These are phyloP conservation scores for Nadsonia commutata DNA, from an alignment of 1,139 yeast genomes.

Conservation along the genomic window DNA sequence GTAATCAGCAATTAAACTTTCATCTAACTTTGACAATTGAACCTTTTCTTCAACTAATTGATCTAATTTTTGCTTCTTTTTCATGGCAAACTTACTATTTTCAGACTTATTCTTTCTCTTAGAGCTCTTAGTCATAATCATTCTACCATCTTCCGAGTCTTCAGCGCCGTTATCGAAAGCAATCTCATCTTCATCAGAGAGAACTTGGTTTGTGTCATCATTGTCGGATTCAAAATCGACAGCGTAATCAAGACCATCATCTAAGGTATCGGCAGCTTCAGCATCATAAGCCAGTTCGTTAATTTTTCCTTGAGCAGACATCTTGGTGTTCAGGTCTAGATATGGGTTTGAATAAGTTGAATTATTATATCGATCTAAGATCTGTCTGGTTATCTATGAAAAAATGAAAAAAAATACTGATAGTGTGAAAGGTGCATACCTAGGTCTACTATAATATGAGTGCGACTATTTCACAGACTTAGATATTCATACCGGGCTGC, in stretches of 20 bases:
- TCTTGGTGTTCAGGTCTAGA: too few species aligned
- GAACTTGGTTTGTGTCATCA: slow-evolving; percentile 16
- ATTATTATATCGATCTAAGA: too few species aligned
- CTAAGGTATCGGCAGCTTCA: slow-evolving; percentile 40
- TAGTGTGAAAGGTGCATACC: too few species aligned
- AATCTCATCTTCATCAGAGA: slow-evolving; percentile 9
- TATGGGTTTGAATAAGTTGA: too few species aligned
- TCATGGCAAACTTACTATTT: slow-evolving; percentile 11
- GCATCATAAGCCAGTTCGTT: not conserved
- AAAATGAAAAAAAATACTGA: too few species aligned
- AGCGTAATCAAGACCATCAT: slow-evolving; percentile 50
- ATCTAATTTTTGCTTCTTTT: slow-evolving; percentile 48
- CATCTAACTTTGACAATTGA: slow-evolving; percentile 33
- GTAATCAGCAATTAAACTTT: slow-evolving; percentile 46
- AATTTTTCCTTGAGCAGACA: not conserved
- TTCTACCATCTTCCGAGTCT: slow-evolving; percentile 5
- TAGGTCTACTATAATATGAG: too few species aligned
- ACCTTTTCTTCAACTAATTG: slow-evolving; percentile 38
- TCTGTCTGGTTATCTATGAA: too few species aligned
- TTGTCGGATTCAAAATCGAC: slow-evolving; percentile 30
- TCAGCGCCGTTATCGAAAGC: slow-evolving; percentile 10
- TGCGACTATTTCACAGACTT: too few species aligned
- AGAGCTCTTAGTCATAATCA: slow-evolving; percentile 8
- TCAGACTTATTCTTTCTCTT: slow-evolving; percentile 13
- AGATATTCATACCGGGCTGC: too few species aligned